Base-by-base conservation (phyloP, 805 yeast species). In the Blastobotrys chiropterorum region DNA sequence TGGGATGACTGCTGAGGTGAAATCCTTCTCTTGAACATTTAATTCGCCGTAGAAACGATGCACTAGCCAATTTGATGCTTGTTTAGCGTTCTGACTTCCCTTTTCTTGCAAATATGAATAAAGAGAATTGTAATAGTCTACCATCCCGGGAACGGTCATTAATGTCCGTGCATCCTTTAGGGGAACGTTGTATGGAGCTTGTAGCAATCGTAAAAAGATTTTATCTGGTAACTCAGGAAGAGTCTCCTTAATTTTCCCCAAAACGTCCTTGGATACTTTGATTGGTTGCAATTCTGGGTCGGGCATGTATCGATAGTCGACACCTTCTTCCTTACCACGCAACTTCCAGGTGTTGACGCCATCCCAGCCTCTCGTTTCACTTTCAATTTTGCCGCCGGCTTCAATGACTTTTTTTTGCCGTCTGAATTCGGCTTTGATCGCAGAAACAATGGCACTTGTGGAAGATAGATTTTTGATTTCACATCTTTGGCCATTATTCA, bases 251-350 rank as follows among this genome's bases (percentile, higher is more conserved):
- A 85, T 70, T 1, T 75, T 72, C 0, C 69, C 59, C 0, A 76
- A 61, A 3, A 83, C 75, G 0, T 63, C 62, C 1, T 68, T 52
- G 39, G 77, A 71, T 2, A 92, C 64, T 14, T 61, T 53, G 2
- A 90, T 68, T 1, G 69, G 66, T 0, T 94, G 90, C 30, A 94
- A 70, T 65, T 94, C 99, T 1, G 95, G 87, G 65, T 94, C 99
- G 0, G 98, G 97, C 77, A 92, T 84, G 64, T 90, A 94, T 60
- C 98, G 73, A 67, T 94, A 94, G 67, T 94, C 99, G 11, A 86
- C 77, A 0, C 87, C 78, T 40, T 79, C 78, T 65, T 92, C 97
- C 62, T 94, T 94, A 2, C 79, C 73, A 63, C 99, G 78, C 47
- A 85, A 69, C 47, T 78, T 74, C 44, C 76, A 72, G 0, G 98